Base-by-base conservation (phyloP, 2,329 filamentous ascomycete species). In the Aspergillus flavus region DNA sequence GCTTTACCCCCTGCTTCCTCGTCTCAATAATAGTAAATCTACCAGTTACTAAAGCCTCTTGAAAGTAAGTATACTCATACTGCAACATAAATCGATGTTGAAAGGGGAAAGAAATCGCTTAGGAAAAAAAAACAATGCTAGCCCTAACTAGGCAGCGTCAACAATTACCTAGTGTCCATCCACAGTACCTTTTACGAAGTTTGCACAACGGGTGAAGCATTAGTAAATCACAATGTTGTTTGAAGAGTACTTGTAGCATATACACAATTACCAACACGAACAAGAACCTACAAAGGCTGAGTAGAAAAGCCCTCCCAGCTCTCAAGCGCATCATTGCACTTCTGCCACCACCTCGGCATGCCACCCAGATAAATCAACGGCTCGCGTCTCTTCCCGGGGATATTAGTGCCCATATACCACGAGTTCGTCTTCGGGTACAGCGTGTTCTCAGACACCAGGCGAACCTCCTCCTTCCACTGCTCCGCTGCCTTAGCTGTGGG, bases 341-440 rank as follows among this genome's bases (percentile, higher is more conserved):
- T 39, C 6, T 48, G 28, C 58, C 58, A 55, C 58, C 58, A 59
- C 11, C 36, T 21, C 26, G 28, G 48, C 10, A 59, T 59, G 36
- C 63, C 65, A 3, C 63, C 65, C 9, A 46, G 57, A 11, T 60
- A 67, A 32, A 48, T 61, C 46, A 67, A 50, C 53, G 62, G 60
- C 48, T 65, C 61, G 16, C 57, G 54, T 36, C 56, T 55, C 58
- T 72, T 72, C 0, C 70, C 70, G 0, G 71, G 70, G 19, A 73
- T 71, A 52, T 73, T 73, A 0, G 65, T 57, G 0, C 69, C 70
- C 61, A 69, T 67, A 39, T 69, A 73, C 70, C 71, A 72, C 5
- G 70, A 72, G 41, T 72, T 62, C 2, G 71, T 62, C 53, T 67
- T 64, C 0, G 66, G 59, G n/a, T 64, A 64, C 14, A 71, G 41